Base-by-base conservation (phyloP, 176 grass and related monocot genomes). In the Avena insularis region DNA sequence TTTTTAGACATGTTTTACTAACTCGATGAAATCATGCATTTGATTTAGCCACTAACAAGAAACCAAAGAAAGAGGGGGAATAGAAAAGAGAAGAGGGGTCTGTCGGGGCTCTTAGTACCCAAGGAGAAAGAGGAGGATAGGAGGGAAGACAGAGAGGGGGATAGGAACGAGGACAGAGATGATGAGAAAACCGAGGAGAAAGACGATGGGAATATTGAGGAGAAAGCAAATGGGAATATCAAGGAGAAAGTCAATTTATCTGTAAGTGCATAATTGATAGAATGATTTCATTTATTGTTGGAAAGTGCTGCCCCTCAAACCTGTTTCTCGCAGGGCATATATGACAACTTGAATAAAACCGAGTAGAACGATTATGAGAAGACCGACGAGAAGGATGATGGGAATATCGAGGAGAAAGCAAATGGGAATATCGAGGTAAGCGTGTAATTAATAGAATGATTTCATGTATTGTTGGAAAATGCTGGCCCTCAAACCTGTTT, bases 401-500 rank as follows among this genome's bases (percentile, higher is more conserved):
- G 23, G 23, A 23, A 23, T 23, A 23, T 23, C 23, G 23, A 23
- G 23, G 23, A 23, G 23, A 23, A 23, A 23, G 23, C 23, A 23
- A 23, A 23, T 23, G 23, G 23, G 23, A 23, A 23, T 23, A 23
- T 23, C 23, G 23, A 23, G 23, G 23, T 23, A 23, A 23, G 23
- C 23, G 0, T 0, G 23, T 23, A 23, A 23, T 23, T 23, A 23
- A 23, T 56, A 56, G 54, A 56, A 15, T 56, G 54, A 56, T 56
- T 56, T 56, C 54, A 56, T 56, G 54, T 56, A 56, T 56, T 56
- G 54, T 56, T 56, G 54, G 60, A 23, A 23, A 62, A 62, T 62
- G 60, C 60, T 27, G 60, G n/a, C 60, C 60, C 60, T 62, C n/a
- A 62, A 62, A 62, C 60, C 21, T 62, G n/a, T 62, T 62, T 62